Percentiles rank a stretch among this genome's conserved stretches.
phyloP scores from a whole-genome alignment of 1,139 yeast genomes.

The Geotrichum restrictum region DNA sequence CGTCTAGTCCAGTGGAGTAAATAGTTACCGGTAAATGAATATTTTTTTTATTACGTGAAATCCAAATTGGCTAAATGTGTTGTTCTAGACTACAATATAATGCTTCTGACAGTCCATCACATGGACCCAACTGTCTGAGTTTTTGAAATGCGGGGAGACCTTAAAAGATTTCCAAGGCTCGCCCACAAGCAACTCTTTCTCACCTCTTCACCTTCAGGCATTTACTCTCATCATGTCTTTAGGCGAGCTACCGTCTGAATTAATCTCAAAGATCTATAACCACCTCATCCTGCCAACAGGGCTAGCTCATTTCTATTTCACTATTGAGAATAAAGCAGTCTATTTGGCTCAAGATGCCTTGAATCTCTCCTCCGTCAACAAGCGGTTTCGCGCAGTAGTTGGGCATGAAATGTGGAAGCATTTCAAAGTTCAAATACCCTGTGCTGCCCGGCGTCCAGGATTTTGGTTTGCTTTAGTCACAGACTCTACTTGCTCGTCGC shows the following conservation, averaged over 20 bases:
- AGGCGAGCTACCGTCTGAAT: not conserved
- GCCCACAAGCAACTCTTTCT: too few relatives aligned
- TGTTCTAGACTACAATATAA: too few relatives aligned
- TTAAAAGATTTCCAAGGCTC: too few relatives aligned
- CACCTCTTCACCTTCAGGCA: not conserved
- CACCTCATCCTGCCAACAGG: not conserved
- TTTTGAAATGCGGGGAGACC: too few relatives aligned
- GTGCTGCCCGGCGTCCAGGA: not conserved
- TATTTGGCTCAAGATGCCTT: conserved; percentile 1
- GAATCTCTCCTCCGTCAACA: not conserved
- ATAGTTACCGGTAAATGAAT: too few relatives aligned
- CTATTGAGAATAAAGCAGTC: not conserved
- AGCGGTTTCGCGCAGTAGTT: not conserved
- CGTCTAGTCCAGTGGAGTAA: too few relatives aligned
- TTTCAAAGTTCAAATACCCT: not conserved
- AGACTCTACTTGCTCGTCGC: not conserved
- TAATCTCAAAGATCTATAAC: not conserved
- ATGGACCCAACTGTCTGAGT: too few relatives aligned
- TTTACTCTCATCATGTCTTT: not conserved
- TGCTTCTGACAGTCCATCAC: too few relatives aligned
- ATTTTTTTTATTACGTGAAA: too few relatives aligned
- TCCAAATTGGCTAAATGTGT: too few relatives aligned
- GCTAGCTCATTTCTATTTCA: not conserved
- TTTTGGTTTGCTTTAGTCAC: conserved; percentile 7
- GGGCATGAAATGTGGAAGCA: conserved; percentile 3